Percentiles rank a stretch among this genome's conserved stretches.
phyloP scores from a whole-genome alignment of 495 filamentous ascomycete genomes.

The Talaromyces trachyspermus region DNA sequence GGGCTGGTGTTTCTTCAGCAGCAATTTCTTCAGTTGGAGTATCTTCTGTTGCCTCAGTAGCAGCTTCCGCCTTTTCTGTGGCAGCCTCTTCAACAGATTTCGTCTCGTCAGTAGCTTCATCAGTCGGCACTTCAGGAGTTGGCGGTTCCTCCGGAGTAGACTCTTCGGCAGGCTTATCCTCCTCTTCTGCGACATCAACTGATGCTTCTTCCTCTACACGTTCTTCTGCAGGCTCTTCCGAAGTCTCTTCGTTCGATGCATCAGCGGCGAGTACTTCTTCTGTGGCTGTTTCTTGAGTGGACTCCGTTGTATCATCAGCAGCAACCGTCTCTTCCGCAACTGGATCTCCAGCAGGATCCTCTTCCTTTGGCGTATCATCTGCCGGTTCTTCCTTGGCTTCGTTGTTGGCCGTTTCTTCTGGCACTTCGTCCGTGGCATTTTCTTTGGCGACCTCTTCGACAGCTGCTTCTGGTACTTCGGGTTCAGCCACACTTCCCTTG shows the following conservation, averaged over 20 bases:
- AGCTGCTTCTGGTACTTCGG: not conserved
- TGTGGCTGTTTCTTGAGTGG: not conserved
- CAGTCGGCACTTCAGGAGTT: not conserved
- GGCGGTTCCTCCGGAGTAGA: not conserved
- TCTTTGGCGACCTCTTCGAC: not conserved
- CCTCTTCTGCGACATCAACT: constrained; percentile 10
- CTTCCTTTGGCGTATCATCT: not conserved
- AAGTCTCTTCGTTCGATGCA: constrained; percentile 8
- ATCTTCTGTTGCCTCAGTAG: constrained; percentile 10
- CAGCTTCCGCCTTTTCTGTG: constrained; percentile 8
- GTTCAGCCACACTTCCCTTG: too few species aligned
- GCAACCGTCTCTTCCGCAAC: too few species aligned
- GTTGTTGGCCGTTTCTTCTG: constrained; percentile 1
- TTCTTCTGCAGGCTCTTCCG: constrained; percentile 6
- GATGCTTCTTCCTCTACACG: constrained; percentile 2
- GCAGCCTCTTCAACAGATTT: constrained; percentile 6
- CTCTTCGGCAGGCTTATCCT: constrained; percentile 8
- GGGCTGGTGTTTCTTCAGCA: not conserved
- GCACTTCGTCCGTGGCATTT: too few species aligned
- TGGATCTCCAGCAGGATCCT: too few species aligned
- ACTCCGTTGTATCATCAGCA: too few species aligned
- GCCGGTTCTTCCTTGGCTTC: not conserved
- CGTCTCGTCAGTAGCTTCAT: constrained; percentile 3
- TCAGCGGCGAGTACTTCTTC: constrained; percentile 7
- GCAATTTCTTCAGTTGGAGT: constrained; percentile 4